Evolutionary conservation across 1,284 basidiomycete species (phyloP).

Genomic region (Taiwanofungus camphoratus): DNA sequence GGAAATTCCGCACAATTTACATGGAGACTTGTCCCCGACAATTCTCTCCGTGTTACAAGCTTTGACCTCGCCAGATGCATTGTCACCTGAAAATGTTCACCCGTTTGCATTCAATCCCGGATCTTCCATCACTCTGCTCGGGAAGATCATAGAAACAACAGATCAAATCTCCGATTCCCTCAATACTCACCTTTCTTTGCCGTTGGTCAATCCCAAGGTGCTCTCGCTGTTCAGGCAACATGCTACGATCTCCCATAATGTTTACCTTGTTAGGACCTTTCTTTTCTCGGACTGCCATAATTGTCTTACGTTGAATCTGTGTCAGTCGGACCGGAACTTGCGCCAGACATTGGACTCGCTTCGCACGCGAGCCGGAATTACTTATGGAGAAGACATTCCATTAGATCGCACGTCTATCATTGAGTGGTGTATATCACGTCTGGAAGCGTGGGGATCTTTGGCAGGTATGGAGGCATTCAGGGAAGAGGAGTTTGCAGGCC

Average conservation of each 20-base stretch:
- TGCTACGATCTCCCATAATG: conserved; percentile 42
- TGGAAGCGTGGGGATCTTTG: conserved; percentile 53
- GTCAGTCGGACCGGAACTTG: conserved; percentile 47
- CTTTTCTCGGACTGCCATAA: conserved; percentile 11
- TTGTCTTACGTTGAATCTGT: conserved; percentile 15
- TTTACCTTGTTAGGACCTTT: conserved; percentile 39
- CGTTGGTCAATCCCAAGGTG: conserved; percentile 56
- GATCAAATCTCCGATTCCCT: conserved; percentile 49
- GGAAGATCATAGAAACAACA: conserved; percentile 45
- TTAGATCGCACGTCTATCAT: conserved; percentile 37
- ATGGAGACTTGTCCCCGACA: conserved; percentile 3
- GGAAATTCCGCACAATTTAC: background rate
- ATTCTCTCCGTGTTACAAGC: conserved; percentile 15
- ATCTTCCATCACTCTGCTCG: conserved; percentile 27
- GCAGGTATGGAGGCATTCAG: conserved; percentile 71
- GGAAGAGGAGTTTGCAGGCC: conserved; percentile 45
- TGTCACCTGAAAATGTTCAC: conserved; percentile 13
- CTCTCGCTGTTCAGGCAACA: conserved; percentile 63
- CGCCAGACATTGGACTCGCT: conserved; percentile 40
- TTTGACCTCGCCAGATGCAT: conserved; percentile 13
- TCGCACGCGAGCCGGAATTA: conserved; percentile 36
- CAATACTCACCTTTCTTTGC: conserved; percentile 40
- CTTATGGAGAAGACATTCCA: conserved; percentile 61
- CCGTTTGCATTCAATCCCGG: conserved; percentile 20
- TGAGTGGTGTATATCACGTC: conserved; percentile 50